Base-by-base conservation (phyloP, 2,329 filamentous ascomycete genomes). In the Phialemoniopsis sp. region DNA sequence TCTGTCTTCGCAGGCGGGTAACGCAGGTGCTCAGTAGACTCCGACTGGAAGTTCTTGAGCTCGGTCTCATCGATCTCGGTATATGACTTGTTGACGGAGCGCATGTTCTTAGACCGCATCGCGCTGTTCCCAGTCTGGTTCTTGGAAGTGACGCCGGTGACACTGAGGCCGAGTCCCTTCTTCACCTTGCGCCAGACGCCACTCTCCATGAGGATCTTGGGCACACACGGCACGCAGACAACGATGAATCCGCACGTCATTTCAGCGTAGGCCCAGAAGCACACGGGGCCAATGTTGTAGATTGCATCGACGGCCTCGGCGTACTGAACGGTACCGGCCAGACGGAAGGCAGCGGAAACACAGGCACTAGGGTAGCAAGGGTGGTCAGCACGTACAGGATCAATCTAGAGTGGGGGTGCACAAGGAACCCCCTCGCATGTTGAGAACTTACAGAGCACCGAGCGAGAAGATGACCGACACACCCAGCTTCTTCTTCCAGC, bases 171-270 rank as follows among this genome's bases (percentile, higher is more conserved):
- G 2, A 52, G 43, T 2, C 29, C 36, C 7, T 34, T 45, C 32
- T 54, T 53, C 18, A 55, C 39, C 30, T 41, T 47, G 30, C 40
- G 44, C 10, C 44, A 37, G 3, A 49, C 39, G 3, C 46, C 43
- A 1, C 39, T 44, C 7, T 55, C 50, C 33, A 37, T 19, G 34
- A 48, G 13, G n/a, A 43, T 26, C 35, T 42, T 43, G 31, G 46
- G 48, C 14, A 46, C 32, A 19, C 34, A 43, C 4, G 45, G 41
- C 13, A 47, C 34, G 40, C 46, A 39, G 29, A 44, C 18, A 16
- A 51, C 36, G 40, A 70, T 62, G 50, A 71, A 70, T 8, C 62
- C 67, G 37, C 63, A 67, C 2, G 66, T 65, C 59, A 67, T 69
- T 43, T 70, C 67, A 5, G 59, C 67, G 19, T 50, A 54, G 4